Conservation (phyloP, 148 eudicot species). For the Pharnaceum exiguum region DNA sequence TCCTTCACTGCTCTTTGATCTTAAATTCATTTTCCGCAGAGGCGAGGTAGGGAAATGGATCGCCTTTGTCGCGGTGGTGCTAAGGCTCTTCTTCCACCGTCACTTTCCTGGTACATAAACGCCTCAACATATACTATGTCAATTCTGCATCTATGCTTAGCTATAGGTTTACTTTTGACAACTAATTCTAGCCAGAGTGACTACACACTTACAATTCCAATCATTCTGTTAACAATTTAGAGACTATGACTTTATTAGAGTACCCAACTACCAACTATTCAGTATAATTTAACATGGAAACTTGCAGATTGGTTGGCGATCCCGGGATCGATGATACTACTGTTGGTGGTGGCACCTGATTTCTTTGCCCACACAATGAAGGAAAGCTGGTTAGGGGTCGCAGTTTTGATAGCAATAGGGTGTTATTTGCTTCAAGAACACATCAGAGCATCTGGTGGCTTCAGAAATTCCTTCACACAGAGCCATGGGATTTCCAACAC, state of each 20-base stretch:
- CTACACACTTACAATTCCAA: too few species aligned
- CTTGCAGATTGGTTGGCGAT: conserved; percentile 72
- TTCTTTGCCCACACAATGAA: conserved; percentile 44
- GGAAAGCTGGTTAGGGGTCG: conserved; percentile 54
- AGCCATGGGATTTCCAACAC: conserved; percentile 83
- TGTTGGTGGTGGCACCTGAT: conserved; percentile 73
- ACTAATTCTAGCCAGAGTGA: too few species aligned
- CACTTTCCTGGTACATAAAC: conserved; percentile 61
- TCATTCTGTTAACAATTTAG: too few species aligned
- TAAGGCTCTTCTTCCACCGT: conserved; percentile 76
- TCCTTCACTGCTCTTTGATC: neutral
- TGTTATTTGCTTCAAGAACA: conserved; percentile 91
- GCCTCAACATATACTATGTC: neutral
- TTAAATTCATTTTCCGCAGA: conserved; percentile 18
- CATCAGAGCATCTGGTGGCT: conserved; percentile 75
- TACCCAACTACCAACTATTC: neutral
- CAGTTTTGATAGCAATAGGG: conserved; percentile 53
- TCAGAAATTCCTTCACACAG: conserved; percentile 69
- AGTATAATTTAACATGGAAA: neutral
- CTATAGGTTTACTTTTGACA: neutral
- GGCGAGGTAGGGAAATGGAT: conserved; percentile 85
- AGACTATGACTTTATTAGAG: too few species aligned
- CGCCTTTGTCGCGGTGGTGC: conserved; percentile 72
- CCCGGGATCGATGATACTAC: conserved; percentile 68
- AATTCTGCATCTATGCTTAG: neutral